A percentile compares a stretch with the other conserved stretches of the same genome.
These are phyloP conservation scores for Neofusicoccum sp. DNA, from an alignment of 2,329 filamentous ascomycete species.

Conservation along the genomic window DNA sequence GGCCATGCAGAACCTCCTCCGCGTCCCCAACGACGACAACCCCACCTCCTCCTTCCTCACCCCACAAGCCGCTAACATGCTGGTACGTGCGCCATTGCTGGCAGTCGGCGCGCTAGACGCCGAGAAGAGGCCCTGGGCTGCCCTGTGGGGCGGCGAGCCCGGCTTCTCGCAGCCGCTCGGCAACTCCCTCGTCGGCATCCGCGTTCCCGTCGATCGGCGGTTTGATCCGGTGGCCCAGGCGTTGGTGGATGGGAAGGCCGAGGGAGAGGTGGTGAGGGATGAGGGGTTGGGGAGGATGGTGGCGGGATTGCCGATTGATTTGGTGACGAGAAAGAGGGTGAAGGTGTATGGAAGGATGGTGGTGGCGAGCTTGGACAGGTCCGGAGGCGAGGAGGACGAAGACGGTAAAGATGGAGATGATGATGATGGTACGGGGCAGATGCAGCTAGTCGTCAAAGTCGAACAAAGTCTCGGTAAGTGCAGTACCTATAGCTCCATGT, in stretches of 20 bases:
- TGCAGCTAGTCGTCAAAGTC: conserved; percentile 66
- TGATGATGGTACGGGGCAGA: conserved; percentile 31
- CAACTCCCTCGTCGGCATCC: conserved; percentile 62
- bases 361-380: conserved; percentile 55
- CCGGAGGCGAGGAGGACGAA: conserved; percentile 31
- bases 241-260: conserved; percentile 51
- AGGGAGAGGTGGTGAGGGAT: conserved; percentile 45
- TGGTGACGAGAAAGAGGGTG: conserved; percentile 66
- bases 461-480: conserved; percentile 64
- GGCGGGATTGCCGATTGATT: conserved; percentile 61
- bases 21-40: conserved; percentile 59
- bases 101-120: conserved; percentile 71
- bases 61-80: conserved; percentile 58
- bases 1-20: conserved; percentile 62
- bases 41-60: conserved; percentile 66
- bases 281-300: conserved; percentile 52
- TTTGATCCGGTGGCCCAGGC: conserved; percentile 69
- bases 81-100: conserved; percentile 64
- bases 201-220: conserved; percentile 57
- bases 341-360: conserved; percentile 72
- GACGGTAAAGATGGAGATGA: conserved; percentile 25
- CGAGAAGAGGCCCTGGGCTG: conserved; percentile 69
- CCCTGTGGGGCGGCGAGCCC: conserved; percentile 70
- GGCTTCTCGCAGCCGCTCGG: conserved; percentile 67
- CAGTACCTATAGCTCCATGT: too few relatives aligned